Evolutionary conservation across 129 eudicot species (phyloP), one percentile per base, ranked within the genome.

Genomic region (Chrysanthemum makinoi): DNA sequence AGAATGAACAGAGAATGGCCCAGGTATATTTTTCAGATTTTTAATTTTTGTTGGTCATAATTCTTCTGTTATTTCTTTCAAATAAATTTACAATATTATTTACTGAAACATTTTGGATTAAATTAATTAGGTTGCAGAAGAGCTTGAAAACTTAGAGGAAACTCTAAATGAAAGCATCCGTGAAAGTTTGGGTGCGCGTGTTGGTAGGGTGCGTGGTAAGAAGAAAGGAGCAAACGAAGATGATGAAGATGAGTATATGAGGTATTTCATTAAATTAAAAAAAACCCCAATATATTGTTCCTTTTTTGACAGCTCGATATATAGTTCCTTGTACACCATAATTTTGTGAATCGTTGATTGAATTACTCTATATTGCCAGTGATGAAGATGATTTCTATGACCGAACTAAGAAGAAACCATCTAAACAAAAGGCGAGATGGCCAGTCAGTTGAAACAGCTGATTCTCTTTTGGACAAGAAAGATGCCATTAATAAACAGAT

Each of bases 311-410:
- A 39, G 46, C 10, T 7, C 10, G 46, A 39, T 39, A 39, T 5
- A 39, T 39, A 39, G 9, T 39, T 6, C 46, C 46, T 39, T 2
- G 2, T 39, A 39, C 46, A 39, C 46, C 46, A 39, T 39, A 39
- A 39, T 39, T 39, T 39, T 39, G 0, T 6, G 46, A 39, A 2
- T 39, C 2, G 46, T 39, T 39, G 46, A 39, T 39, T 7, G 10
- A 39, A 39, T 39, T 39, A 39, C 46, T 0, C 10, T 39, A 7
- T 39, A 39, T 39, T 43, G 57, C 20, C 87, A 93, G 98, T 78
- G 98, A 89, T 68, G 98, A 93, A 77, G 98, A 93, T 74, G 98
- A 93, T 44, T 93, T 93, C 79, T 93, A 89, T 78, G 98, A 93
- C 63, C 98, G 96, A 73, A 88, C 96, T 65, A 73, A 73, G 79